Evolutionary conservation across 1,284 basidiomycete genomes (phyloP), one percentile per base, ranked within the genome.

Genomic region (Cystobasidium pallidum): DNA sequence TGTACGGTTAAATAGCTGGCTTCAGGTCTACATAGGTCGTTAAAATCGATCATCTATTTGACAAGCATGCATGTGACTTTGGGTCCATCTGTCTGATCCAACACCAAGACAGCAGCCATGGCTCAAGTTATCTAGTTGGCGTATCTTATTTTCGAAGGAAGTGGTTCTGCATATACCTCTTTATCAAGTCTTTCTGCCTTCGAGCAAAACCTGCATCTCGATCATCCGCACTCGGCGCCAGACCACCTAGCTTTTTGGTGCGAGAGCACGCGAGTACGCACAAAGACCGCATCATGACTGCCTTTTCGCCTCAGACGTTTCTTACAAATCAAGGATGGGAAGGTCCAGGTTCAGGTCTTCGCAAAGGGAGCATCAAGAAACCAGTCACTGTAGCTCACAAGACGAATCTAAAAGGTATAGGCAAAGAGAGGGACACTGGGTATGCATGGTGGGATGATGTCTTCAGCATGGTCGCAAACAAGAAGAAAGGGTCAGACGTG

Each of bases 371-470:
- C 57, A 63, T 73, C 68, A 41, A 67, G 13, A 76, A 75, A 58
- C 75, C 75, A 13, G 72, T 76, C 39, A 72, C 75, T 10, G 61
- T 70, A 17, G 57, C 72, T 21, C 66, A 74, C 39, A 76, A 76
- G 64, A 76, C 70, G 36, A 75, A 76, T 54, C 39, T 61, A 26
- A 70, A 73, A 47, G 75, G 75, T 11, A 63, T 76, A n/a, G 75
- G 75, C 30, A 73, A 73, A 51, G 74, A 76, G 39, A 62, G 75
- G 10, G 75, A 76, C 45, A 72, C 61, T 52, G 71, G 71, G 21
- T 73, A 75, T 43, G 62, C 74, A 3, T 76, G 75, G 75, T 76
- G 75, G 75, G 75, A 76, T 51, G 72, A 76, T 64, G 74, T 76
- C 26, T 76, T 76, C 51, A 49, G 36, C 34, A 54, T 66, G 41